phyloP scores from a whole-genome alignment of 2,329 filamentous ascomycete species.

The Paecilomyces variotii region DNA sequence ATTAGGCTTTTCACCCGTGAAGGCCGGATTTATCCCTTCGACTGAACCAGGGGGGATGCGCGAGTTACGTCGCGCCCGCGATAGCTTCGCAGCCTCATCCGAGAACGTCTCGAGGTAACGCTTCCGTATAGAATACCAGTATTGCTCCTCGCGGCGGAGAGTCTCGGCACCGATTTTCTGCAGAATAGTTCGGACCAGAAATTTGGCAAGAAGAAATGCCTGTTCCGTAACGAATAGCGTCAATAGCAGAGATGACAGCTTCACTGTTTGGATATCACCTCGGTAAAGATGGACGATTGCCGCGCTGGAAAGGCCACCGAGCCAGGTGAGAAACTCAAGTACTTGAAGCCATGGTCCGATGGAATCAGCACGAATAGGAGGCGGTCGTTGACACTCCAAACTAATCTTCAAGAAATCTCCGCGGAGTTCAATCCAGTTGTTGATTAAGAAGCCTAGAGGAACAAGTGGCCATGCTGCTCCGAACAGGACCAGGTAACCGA shows the following conservation, averaged over 20 bases:
- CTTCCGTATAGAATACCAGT: constrained; percentile 71
- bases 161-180: constrained; percentile 74
- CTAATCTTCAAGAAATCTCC: constrained; percentile 94
- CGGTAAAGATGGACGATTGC: constrained; percentile 85
- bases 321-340: constrained; percentile 84
- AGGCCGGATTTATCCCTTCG: constrained; percentile 11
- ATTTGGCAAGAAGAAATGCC: constrained; percentile 66
- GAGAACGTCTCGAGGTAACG: constrained; percentile 52
- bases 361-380: constrained; percentile 81
- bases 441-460: constrained; percentile 77
- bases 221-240: constrained; percentile 78
- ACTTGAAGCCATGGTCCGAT: constrained; percentile 90
- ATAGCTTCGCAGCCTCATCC: constrained; percentile 2
- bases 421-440: constrained; percentile 93
- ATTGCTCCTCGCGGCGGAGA: constrained; percentile 70
- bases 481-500: constrained; percentile 83
- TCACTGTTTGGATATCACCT: constrained; percentile 41
- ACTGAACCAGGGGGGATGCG: constrained; percentile 26
- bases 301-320: constrained; percentile 79
- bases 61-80: constrained; percentile 4
- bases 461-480: constrained; percentile 94
- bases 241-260: constrained; percentile 67
- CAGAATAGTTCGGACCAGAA: constrained; percentile 62
- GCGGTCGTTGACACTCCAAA: constrained; percentile 77
- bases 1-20: neutral